These are phyloP conservation scores for Penicillium sp. DNA, from an alignment of 2,329 filamentous ascomycete species.

Conservation along the genomic window DNA sequence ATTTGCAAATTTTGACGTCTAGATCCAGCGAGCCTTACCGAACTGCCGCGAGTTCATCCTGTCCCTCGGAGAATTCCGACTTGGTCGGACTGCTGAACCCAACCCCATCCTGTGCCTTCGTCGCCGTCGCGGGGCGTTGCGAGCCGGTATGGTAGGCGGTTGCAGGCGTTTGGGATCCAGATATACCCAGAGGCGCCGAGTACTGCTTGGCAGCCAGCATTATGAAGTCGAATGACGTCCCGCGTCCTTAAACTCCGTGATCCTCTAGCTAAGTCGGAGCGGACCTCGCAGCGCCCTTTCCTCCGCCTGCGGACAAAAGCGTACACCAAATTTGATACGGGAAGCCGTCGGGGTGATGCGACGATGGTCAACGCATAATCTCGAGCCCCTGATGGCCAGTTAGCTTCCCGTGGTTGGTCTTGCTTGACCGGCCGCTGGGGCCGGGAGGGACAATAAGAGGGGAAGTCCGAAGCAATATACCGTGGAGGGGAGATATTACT, in stretches of 20 bases:
- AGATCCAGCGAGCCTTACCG: slow-evolving; percentile 48
- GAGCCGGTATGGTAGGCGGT: slow-evolving; percentile 30
- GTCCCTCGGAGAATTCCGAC: slow-evolving; percentile 79
- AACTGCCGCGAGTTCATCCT: slow-evolving; percentile 68
- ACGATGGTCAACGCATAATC: slow-evolving; percentile 19
- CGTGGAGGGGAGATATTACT: slow-evolving; percentile 3
- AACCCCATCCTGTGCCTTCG: slow-evolving; percentile 33
- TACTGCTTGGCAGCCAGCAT: slow-evolving; percentile 46
- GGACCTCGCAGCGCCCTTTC: slow-evolving; percentile 7
- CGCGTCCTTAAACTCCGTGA: neutral
- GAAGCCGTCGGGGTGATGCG: slow-evolving; percentile 5
- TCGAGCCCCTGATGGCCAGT: slow-evolving; percentile 6
- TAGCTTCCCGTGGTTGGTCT: slow-evolving; percentile 2
- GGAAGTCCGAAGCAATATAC: neutral
- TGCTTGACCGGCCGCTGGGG: neutral
- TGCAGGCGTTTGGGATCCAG: slow-evolving; percentile 34
- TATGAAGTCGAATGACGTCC: slow-evolving; percentile 2
- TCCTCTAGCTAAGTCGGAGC: neutral
- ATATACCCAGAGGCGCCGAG: slow-evolving; percentile 29
- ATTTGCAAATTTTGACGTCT: neutral
- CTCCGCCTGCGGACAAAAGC: slow-evolving; percentile 10
- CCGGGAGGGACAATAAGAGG: slow-evolving; percentile 7
- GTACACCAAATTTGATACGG: slow-evolving; percentile 5
- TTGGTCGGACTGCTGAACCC: slow-evolving; percentile 77
- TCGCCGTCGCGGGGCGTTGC: slow-evolving; percentile 28